phyloP scores from a whole-genome alignment of 2,329 filamentous ascomycete genomes.

The Claviceps sp. region DNA sequence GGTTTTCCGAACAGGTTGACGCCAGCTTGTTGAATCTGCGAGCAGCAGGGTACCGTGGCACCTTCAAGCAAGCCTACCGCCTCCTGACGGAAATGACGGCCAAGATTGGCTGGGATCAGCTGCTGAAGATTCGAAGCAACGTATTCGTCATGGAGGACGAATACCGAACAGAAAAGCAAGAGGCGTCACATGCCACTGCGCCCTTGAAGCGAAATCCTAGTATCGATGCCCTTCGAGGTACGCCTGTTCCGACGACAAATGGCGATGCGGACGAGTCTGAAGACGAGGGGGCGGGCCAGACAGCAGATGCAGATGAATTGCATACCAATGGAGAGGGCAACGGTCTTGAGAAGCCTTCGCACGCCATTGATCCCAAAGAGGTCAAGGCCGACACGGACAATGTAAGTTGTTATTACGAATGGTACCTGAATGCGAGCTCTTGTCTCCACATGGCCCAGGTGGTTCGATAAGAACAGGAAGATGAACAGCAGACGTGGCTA shows the following conservation, averaged over 20 bases:
- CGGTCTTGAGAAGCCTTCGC: conserved; percentile 61
- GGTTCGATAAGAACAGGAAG: background rate
- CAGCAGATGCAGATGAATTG: conserved; percentile 19
- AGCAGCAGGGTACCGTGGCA: conserved; percentile 83
- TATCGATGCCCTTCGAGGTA: conserved; percentile 62
- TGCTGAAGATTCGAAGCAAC: conserved; percentile 86
- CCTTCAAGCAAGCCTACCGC: conserved; percentile 87
- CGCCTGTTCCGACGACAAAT: conserved; percentile 45
- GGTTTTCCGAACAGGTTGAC: conserved; percentile 75
- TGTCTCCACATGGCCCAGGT: no score
- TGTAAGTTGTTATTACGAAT: conserved; percentile 26
- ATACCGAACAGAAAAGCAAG: conserved; percentile 78
- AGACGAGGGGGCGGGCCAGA: conserved; percentile 16
- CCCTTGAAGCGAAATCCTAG: conserved; percentile 58
- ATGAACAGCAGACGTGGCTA: background rate
- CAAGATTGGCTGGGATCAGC: conserved; percentile 94
- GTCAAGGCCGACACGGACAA: conserved; percentile 64
- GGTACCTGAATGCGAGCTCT: no score
- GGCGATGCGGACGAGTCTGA: conserved; percentile 25
- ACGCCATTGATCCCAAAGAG: conserved; percentile 63
- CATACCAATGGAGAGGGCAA: conserved; percentile 26
- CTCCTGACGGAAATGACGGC: conserved; percentile 91
- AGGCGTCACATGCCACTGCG: conserved; percentile 29
- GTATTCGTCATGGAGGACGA: conserved; percentile 99
- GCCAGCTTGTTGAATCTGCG: conserved; percentile 74